phyloP scores from a whole-genome alignment of 257 asterid genomes.

The Nicotiana benthamiana region DNA sequence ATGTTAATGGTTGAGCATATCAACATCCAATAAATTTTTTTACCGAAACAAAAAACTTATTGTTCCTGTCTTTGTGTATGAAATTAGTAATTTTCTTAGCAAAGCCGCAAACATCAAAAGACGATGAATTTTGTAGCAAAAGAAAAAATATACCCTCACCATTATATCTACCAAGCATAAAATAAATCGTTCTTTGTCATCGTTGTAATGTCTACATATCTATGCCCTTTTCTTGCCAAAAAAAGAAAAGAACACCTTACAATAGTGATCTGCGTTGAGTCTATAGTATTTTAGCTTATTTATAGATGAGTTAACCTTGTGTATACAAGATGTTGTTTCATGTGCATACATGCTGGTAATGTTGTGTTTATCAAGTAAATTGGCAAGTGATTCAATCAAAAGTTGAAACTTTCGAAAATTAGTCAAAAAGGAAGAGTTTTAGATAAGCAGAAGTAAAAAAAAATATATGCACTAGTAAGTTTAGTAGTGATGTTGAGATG shows the following conservation, averaged over 20 bases:
- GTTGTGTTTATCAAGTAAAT: neutral
- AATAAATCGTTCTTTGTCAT: too few relatives aligned
- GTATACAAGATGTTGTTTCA: neutral
- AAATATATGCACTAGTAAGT: neutral
- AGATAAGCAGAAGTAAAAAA: neutral
- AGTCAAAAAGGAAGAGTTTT: neutral
- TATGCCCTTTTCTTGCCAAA: too few relatives aligned
- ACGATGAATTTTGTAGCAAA: too few relatives aligned
- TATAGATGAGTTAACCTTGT: neutral
- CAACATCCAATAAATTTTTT: too few relatives aligned
- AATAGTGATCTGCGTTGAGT: neutral
- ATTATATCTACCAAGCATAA: too few relatives aligned
- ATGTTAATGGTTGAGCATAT: too few relatives aligned
- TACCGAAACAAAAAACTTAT: too few relatives aligned
- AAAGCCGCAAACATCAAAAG: too few relatives aligned
- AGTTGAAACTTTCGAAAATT: neutral
- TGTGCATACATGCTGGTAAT: neutral
- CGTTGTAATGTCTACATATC: too few relatives aligned
- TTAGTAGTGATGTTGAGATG: neutral
- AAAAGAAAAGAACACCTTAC: neutral
- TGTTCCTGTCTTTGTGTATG: too few relatives aligned
- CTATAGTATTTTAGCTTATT: neutral
- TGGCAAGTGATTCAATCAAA: neutral
- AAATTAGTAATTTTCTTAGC: too few relatives aligned
- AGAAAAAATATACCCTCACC: too few relatives aligned